Evolutionary conservation across 352 stramenopile species (phyloP).

Genomic region (Pythium monospermum): DNA sequence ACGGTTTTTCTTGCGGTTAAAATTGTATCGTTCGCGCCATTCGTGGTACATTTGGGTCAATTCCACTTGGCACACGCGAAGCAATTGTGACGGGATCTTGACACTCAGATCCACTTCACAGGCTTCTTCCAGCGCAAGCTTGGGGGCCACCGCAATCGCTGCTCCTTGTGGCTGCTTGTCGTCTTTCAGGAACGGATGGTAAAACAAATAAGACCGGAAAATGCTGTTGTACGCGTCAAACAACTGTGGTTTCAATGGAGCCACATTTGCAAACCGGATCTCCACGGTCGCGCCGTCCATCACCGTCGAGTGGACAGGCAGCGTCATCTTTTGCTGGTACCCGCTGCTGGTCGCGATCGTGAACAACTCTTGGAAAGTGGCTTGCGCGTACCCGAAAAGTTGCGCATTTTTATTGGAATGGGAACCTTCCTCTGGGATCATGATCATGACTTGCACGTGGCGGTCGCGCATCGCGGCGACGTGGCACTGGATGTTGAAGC

Average conservation of each 20-base stretch:
- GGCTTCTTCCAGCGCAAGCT: conserved; percentile 72
- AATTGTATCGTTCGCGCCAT: conserved; percentile 78
- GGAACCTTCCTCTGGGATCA: conserved; percentile 71
- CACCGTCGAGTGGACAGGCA: conserved; percentile 62
- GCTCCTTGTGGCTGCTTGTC: too few relatives aligned
- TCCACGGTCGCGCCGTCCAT: conserved; percentile 55
- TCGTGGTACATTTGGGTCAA: conserved; percentile 65
- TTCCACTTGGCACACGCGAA: conserved; percentile 66
- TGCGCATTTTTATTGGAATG: conserved; percentile 57
- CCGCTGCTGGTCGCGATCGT: conserved; percentile 54
- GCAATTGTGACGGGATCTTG: conserved; percentile 72
- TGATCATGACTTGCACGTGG: conserved; percentile 71
- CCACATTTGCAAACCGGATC: conserved; percentile 51
- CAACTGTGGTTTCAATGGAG: conserved; percentile 38
- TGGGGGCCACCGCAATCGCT: conserved; percentile 43
- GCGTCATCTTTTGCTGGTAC: conserved; percentile 53
- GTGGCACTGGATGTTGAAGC: conserved; percentile 55
- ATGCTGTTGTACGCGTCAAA: conserved; percentile 45
- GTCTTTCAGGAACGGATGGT: conserved; percentile 50
- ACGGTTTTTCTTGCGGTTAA: conserved; percentile 64
- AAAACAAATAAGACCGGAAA: conserved; percentile 65
- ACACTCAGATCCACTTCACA: conserved; percentile 76
- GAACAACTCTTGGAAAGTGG: conserved; percentile 78
- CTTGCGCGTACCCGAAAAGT: conserved; percentile 63
- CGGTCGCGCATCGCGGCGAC: conserved; percentile 41